Evolutionary conservation across 495 filamentous ascomycete genomes (phyloP), one percentile per base, ranked within the genome.

Genomic region (Hapsidospora chrysogenum): DNA sequence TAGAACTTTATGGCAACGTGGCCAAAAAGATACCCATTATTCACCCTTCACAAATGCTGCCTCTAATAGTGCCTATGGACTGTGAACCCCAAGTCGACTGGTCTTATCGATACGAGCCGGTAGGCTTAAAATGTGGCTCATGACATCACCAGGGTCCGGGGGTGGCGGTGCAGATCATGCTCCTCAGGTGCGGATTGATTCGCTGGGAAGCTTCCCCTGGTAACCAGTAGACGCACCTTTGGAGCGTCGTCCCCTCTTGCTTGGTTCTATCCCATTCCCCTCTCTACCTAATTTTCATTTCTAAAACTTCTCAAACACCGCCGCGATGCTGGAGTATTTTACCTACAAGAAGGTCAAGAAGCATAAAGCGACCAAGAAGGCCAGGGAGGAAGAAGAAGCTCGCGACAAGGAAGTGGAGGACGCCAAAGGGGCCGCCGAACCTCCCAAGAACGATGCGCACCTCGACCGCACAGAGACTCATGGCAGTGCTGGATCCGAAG

Each of bases 281-380:
- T n/a, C n/a, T n/a, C 23, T 7, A 26, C 23, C 23, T 26, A 26
- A n/a, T n/a, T n/a, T 22, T 25, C 33, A 25, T n/a, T n/a, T n/a
- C n/a, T n/a, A n/a, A n/a, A n/a, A n/a, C n/a, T n/a, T n/a, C n/a
- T n/a, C n/a, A n/a, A n/a, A n/a, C n/a, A n/a, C 8, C 8, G 8
- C 17, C 33, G 23, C 21, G 26, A 63, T 63, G 58, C 37, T 63
- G n/a, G 54, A 64, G 44, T 58, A 56, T 49, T 50, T 61, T 40
- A 37, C 47, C 2, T 49, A 48, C 45, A 56, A 58, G 43, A 55
- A 60, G 29, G 43, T 41, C 38, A 56, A 66, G 53, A 64, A 66
- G 49, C 50, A 59, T 41, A 51, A 48, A 20, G 54, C 50, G 3
- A 53, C 51, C 17, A 57, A 60, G 35, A 50, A 47, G 10, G 57